Percentiles rank a stretch among this genome's conserved stretches.
These are phyloP conservation scores for Trichoderma aggressivum DNA, from an alignment of 2,329 filamentous ascomycete genomes.

Conservation along the genomic window DNA sequence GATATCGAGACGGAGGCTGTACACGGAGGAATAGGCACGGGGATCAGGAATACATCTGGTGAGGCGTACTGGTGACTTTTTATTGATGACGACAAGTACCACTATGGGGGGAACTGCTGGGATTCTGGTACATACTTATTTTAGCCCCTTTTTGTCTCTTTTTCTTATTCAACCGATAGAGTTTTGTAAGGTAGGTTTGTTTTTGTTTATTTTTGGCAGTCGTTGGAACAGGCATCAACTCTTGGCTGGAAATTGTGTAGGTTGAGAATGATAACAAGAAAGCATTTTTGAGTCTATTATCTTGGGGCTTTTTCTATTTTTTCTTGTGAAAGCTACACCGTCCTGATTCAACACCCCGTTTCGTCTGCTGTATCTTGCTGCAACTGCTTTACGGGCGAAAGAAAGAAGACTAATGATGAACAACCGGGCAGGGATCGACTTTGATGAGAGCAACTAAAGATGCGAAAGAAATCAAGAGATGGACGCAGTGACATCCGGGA, in stretches of 20 bases:
- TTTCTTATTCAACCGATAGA: not conserved
- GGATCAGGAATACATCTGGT: conserved; percentile 9
- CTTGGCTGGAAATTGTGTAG: not conserved
- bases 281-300: not conserved
- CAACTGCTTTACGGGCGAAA: not conserved
- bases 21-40: not conserved
- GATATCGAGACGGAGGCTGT: not conserved
- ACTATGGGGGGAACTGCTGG: conserved; percentile 2
- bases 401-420: not conserved
- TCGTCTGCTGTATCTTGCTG: not conserved
- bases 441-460: too few species aligned
- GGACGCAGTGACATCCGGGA: not conserved
- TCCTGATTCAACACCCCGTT: not conserved
- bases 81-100: not conserved
- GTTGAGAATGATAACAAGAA: not conserved
- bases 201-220: not conserved
- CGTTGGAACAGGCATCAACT: not conserved
- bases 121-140: conserved; percentile 14
- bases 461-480: not conserved
- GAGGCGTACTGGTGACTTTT: conserved; percentile 18
- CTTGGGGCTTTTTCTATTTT: not conserved
- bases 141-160: not conserved
- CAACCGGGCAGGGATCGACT: too few species aligned
- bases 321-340: not conserved
- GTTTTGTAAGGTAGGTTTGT: not conserved